Percentiles rank a stretch among this genome's conserved stretches.
Evolutionary conservation across 306 rosid genomes (phyloP).

Genomic region (Lathyrus aphaca): DNA sequence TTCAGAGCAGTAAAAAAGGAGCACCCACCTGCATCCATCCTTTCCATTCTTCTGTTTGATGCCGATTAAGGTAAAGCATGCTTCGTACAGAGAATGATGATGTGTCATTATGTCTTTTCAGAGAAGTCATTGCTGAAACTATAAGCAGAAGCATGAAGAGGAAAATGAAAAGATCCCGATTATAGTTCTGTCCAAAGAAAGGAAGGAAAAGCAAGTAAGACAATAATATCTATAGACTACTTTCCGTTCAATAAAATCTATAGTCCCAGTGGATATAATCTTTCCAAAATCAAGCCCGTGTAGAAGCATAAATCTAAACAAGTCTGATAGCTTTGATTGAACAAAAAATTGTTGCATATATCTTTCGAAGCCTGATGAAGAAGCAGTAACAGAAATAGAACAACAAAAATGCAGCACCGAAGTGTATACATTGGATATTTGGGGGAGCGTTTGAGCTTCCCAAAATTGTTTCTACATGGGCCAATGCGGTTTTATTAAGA

Average conservation of each 20-base stretch:
- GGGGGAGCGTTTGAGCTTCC: conserved; percentile 13
- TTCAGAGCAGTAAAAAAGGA: conserved; percentile 30
- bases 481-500: neutral
- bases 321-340: neutral
- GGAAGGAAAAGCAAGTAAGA: conserved; percentile 32
- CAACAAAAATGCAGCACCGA: neutral
- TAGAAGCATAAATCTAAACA: conserved; percentile 28
- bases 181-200: conserved; percentile 72
- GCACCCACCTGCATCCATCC: conserved; percentile 99
- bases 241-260: conserved; percentile 13
- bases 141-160: conserved; percentile 85
- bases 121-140: conserved; percentile 91
- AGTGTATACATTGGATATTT: conserved; percentile 13
- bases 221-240: conserved; percentile 3
- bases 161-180: conserved; percentile 91
- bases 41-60: conserved; percentile 99
- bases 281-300: conserved; percentile 29
- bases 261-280: conserved; percentile 11
- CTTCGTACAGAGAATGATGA: conserved; percentile 83
- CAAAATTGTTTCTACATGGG: conserved; percentile 8
- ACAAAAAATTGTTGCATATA: conserved; percentile 23
- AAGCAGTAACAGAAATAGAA: conserved; percentile 3
- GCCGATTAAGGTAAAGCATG: conserved; percentile 90
- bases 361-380: conserved; percentile 11
- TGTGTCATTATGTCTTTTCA: conserved; percentile 83